Base-by-base conservation (phyloP, 148 eudicot species). In the Arbutus unedo region DNA sequence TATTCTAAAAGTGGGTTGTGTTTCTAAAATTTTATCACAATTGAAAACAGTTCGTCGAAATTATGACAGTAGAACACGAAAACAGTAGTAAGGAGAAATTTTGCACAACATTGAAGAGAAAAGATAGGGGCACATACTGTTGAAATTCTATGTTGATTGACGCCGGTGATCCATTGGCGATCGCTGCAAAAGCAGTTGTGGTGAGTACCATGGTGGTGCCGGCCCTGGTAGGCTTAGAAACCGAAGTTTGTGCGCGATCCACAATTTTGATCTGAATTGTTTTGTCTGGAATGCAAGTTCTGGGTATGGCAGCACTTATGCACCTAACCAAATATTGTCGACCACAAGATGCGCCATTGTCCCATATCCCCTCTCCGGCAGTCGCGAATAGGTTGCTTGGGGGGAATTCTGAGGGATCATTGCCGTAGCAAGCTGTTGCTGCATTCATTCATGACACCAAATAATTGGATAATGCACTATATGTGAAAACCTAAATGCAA, bases 271-370 rank as follows among this genome's bases (percentile, higher is more conserved):
- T 66, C 71, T 66, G 71, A 66, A 66, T 90, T 0, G 89, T 83
- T 53, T 87, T 38, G 15, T 77, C 85, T 1, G 84, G 83, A 8
- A 76, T 68, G 84, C 95, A 92, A 13, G 81, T 81, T 2, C 38
- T n/a, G 4, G 86, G 86, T 14, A 19, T 38, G 4, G 84, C 55
- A 2, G 89, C 87, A 53, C 88, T 91, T 78, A 92, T 91, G 83
- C 95, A 92, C 70, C 82, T 71, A 10, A 92, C 89, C 81, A 86
- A 16, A 43, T 92, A 92, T 77, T 87, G 91, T 62, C 93, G 84
- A 25, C 93, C 95, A 44, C 95, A 92, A 0, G 93, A 91, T 11
- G 93, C 95, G 38, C 93, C 95, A 43, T 92, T 91, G 85, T 92
- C 89, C 95, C 95, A 92, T 76, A 91, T 87, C 10, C 89, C 92